Percentiles rank a stretch among this genome's conserved stretches.
Conservation (phyloP, 192 early-diverging fungal species). For the Fimicolochytrium jonesii region DNA sequence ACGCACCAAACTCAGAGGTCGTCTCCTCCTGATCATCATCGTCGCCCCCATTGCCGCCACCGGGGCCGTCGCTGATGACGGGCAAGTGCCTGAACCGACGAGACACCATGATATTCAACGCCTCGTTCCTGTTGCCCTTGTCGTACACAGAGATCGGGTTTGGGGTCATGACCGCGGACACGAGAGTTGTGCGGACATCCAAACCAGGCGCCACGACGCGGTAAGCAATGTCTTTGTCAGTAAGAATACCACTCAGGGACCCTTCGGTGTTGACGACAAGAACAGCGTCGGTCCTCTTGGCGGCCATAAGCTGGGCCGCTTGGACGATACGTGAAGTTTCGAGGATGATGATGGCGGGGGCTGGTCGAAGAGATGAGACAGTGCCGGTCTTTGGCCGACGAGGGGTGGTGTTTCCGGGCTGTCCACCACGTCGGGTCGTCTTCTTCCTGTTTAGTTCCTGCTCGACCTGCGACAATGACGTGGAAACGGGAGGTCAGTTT, state of each 20-base stretch:
- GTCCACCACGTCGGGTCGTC: slow-evolving; percentile 12
- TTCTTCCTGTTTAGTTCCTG: slow-evolving; percentile 38
- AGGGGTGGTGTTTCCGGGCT: slow-evolving; percentile 5
- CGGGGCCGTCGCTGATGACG: slow-evolving; percentile 34
- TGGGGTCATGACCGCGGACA: slow-evolving; percentile 85
- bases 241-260: slow-evolving; percentile 91
- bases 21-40: slow-evolving; percentile 15
- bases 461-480: slow-evolving; percentile 25
- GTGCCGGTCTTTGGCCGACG: slow-evolving; percentile 62
- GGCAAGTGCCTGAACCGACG: slow-evolving; percentile 49
- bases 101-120: slow-evolving; percentile 46
- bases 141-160: slow-evolving; percentile 83
- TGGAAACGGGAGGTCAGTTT: not conserved
- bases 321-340: slow-evolving; percentile 47
- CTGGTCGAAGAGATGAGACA: slow-evolving; percentile 82
- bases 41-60: slow-evolving; percentile 22
- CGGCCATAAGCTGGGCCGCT: slow-evolving; percentile 74
- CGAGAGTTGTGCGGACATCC: slow-evolving; percentile 48
- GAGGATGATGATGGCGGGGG: slow-evolving; percentile 73
- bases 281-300: slow-evolving; percentile 92
- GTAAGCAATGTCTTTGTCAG: slow-evolving; percentile 96
- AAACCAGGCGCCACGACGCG: slow-evolving; percentile 84
- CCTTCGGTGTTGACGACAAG: slow-evolving; percentile 90
- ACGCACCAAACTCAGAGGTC: slow-evolving; percentile 10
- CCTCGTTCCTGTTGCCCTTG: slow-evolving; percentile 44